Evolutionary conservation across 306 rosid genomes (phyloP).

Genomic region (Oxytropis ochrocephala): DNA sequence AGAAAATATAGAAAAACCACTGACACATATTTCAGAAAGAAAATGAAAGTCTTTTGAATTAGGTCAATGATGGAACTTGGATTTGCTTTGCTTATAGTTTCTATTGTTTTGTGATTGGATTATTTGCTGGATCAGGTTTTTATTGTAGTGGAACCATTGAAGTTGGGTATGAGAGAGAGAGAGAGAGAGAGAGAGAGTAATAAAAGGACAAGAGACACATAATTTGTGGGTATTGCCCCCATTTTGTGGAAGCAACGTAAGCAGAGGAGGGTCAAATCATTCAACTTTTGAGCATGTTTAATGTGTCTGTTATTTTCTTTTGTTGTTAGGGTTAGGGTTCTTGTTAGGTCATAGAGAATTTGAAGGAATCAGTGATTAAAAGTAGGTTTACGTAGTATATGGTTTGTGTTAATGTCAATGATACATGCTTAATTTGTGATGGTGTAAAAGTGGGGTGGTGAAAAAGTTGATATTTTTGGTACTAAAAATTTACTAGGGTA

Average conservation of each 20-base stretch:
- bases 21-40: conserved; percentile 7
- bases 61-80: conserved; percentile 24
- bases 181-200: background rate
- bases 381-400: background rate
- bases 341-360: background rate
- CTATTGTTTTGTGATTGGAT: background rate
- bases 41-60: conserved; percentile 7
- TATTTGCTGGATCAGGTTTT: background rate
- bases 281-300: conserved; percentile 30
- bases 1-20: background rate
- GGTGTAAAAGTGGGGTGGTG: background rate
- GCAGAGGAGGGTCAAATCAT: conserved; percentile 30
- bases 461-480: background rate
- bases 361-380: conserved; percentile 7
- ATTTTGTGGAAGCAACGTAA: conserved; percentile 31
- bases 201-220: conserved; percentile 29
- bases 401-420: background rate
- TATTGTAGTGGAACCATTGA: background rate
- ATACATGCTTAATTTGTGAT: background rate
- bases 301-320: background rate
- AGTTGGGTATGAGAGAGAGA: conserved; percentile 2
- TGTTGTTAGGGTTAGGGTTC: conserved; percentile 26
- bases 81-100: background rate
- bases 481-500: background rate
- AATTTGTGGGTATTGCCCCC: conserved; percentile 42